Conservation (phyloP, 495 filamentous ascomycete genomes). For the Aspergillus conjunctus region DNA sequence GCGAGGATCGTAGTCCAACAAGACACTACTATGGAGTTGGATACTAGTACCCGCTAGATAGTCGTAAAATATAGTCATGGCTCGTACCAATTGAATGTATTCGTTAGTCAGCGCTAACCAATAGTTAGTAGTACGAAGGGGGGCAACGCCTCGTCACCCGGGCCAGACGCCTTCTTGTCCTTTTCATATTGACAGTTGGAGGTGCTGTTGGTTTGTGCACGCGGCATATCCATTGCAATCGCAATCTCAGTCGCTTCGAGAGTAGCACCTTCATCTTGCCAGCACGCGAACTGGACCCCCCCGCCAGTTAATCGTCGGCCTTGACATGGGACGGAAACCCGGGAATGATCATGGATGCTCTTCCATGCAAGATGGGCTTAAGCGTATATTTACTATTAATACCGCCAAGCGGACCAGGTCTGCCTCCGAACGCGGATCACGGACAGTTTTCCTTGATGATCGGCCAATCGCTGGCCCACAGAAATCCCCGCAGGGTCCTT, state of each 20-base stretch:
- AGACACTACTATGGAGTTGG: no score
- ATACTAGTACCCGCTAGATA: neutral
- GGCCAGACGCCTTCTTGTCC: neutral
- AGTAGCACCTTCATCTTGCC: neutral
- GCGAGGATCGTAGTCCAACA: no score
- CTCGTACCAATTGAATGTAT: neutral
- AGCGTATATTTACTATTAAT: no score
- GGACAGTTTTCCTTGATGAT: slow-evolving; percentile 3
- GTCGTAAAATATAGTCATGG: neutral
- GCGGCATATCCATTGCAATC: no score
- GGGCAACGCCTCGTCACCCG: neutral
- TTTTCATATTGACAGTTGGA: neutral
- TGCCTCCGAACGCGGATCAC: slow-evolving; percentile 35
- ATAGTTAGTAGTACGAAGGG: neutral
- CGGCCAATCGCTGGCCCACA: slow-evolving; percentile 27
- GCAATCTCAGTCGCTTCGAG: no score
- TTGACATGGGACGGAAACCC: no score
- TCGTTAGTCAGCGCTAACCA: slow-evolving; percentile 1
- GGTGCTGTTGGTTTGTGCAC: neutral
- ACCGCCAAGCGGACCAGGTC: slow-evolving; percentile 25
- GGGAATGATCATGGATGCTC: neutral
- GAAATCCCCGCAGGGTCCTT: slow-evolving; percentile 33
- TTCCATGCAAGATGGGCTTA: slow-evolving; percentile 1
- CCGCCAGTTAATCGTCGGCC: neutral
- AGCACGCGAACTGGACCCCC: neutral